Base-by-base conservation (phyloP, 306 rosid genomes). In the Citrullus colocynthis region DNA sequence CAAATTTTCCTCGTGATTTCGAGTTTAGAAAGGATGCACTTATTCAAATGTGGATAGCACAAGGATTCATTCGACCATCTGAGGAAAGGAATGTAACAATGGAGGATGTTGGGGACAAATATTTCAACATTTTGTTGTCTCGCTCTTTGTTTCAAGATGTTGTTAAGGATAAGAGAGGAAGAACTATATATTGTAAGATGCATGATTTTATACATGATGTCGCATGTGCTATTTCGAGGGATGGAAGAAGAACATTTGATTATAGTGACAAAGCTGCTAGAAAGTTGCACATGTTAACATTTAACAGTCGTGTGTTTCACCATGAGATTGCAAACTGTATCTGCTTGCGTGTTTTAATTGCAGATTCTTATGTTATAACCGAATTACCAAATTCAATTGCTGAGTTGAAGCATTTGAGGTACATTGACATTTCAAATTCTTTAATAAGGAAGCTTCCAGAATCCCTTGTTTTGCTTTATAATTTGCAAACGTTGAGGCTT, bases 181-280 rank as follows among this genome's bases (percentile, higher is more conserved):
- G 13, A 7, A 41, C 32, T 12, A 14, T 6, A 0, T 10, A 3
- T 7, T 78, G 52, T 15, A 71, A 82, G 59, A 82, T 82, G 84
- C 84, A 78, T 4, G 81, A 78, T 82, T 56, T 51, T 32, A 41
- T 82, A 15, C 64, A 78, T 28, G 81, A 60, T 5, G 64, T 82
- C 1, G 81, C 84, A 3, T 51, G n/a, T 60, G 51, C 52, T 45
- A 63, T 65, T 64, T 17, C 60, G 7, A 62, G 1, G 2, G 11
- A 54, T 54, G 3, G 58, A 51, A 54, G n/a, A 42, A 3, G n/a
- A 41, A 20, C 44, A 32, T 20, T 32, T 63, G 3, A 63, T 63
- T 63, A 11, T 15, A 16, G n/a, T 15, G 44, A 63, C 15, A 16
- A 63, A 3, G 11, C 0, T 34, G 44, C 12, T 63, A 15, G 44